Conservation (phyloP, 306 rosid genomes). For the Carpinus viminea region DNA sequence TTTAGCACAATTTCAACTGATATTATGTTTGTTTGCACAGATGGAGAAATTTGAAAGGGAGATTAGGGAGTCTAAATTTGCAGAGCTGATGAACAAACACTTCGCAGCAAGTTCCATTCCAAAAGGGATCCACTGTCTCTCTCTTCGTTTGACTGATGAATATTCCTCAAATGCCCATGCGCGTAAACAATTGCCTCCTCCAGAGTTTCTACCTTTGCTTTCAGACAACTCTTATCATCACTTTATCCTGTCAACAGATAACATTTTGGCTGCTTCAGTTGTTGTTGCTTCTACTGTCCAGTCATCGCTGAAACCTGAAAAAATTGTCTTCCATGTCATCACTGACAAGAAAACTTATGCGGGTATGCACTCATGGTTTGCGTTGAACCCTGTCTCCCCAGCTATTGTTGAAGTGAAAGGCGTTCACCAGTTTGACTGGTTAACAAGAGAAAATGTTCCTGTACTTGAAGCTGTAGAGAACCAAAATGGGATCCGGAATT, state of each 20-base stretch:
- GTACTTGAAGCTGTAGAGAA: conserved; percentile 97
- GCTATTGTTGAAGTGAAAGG: conserved; percentile 96
- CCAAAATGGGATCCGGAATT: conserved; percentile 79
- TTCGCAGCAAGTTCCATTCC: conserved; percentile 96
- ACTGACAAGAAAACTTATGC: conserved; percentile 97
- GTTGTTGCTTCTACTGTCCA: conserved; percentile 93
- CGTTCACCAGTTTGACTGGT: conserved; percentile 97
- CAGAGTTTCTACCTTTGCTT: conserved; percentile 84
- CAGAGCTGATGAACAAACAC: conserved; percentile 94
- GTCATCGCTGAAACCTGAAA: conserved; percentile 74
- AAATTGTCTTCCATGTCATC: conserved; percentile 92
- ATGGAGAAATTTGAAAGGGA: conserved; percentile 95
- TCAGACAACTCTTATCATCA: conserved; percentile 89
- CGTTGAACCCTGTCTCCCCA: conserved; percentile 83
- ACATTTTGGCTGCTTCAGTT: conserved; percentile 97
- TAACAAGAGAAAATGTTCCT: conserved; percentile 98
- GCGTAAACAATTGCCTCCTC: conserved; percentile 92
- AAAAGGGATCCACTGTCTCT: conserved; percentile 90
- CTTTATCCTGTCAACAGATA: conserved; percentile 89
- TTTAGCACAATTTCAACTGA: conserved; percentile 11
- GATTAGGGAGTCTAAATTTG: conserved; percentile 73
- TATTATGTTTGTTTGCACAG: conserved; percentile 43
- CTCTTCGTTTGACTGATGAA: conserved; percentile 98
- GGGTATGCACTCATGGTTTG: conserved; percentile 99
- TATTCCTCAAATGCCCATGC: conserved; percentile 98